Percentiles rank a stretch among this genome's conserved stretches.
These are phyloP conservation scores for Neurospora tetrasperma DNA, from an alignment of 495 filamentous ascomycete genomes.

Conservation along the genomic window DNA sequence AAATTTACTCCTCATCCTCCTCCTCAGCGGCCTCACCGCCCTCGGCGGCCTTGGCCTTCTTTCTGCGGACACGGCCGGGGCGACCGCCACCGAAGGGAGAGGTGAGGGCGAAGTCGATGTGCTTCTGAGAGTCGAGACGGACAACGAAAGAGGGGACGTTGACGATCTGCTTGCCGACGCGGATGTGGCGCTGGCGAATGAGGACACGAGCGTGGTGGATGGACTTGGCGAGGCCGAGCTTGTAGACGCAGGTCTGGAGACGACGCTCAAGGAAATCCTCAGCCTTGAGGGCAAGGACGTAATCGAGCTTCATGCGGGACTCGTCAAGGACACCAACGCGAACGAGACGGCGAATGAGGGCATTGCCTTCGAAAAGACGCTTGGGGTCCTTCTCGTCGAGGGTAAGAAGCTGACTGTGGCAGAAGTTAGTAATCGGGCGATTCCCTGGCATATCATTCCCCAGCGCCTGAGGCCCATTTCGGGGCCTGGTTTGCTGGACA, in stretches of 20 bases:
- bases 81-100: constrained; percentile 97
- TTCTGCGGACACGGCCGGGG: constrained; percentile 91
- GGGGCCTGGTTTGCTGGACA: neutral
- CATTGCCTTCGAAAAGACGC: constrained; percentile 99
- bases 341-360: constrained; percentile 98
- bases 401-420: constrained; percentile 87
- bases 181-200: constrained; percentile 98
- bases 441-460: neutral
- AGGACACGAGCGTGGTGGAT: constrained; percentile 99
- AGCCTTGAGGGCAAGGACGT: constrained; percentile 94
- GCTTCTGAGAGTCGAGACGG: constrained; percentile 99
- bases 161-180: constrained; percentile 99
- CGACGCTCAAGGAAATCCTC: constrained; percentile 99
- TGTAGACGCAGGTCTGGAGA: constrained; percentile 98
- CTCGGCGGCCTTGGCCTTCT: constrained; percentile 96
- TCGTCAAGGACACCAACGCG: constrained; percentile 99
- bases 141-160: constrained; percentile 99
- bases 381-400: constrained; percentile 99
- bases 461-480: neutral
- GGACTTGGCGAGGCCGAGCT: constrained; percentile 98
- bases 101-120: constrained; percentile 97
- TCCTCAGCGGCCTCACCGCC: constrained; percentile 75
- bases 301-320: constrained; percentile 99
- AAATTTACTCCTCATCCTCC: constrained; percentile 71
- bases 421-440: constrained; percentile 4